These are phyloP conservation scores for Neurospora cerealis DNA, from an alignment of 495 filamentous ascomycete species.

Conservation along the genomic window DNA sequence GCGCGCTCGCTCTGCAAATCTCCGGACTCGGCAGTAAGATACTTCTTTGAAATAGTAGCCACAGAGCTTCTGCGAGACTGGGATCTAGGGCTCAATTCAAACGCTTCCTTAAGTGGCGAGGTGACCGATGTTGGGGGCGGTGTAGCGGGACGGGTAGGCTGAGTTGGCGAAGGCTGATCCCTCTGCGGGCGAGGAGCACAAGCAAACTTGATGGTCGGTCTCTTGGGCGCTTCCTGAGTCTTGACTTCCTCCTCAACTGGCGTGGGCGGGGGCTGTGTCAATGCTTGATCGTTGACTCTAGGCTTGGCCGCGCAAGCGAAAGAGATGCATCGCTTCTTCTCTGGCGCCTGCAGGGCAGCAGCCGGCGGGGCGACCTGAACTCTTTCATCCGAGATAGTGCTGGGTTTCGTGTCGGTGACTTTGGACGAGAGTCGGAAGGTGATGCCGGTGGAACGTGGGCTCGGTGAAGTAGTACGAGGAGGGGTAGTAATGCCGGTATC, in stretches of 20 bases:
- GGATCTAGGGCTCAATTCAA: constrained; percentile 15
- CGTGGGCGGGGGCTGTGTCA: constrained; percentile 17
- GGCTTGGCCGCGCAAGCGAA: constrained; percentile 68
- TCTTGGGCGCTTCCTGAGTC: constrained; percentile 27
- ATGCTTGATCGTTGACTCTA: constrained; percentile 17
- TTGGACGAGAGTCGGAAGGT: constrained; percentile 11
- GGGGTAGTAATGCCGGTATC: constrained; percentile 89
- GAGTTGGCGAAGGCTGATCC: constrained; percentile 5
- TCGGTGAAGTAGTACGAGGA: constrained; percentile 76
- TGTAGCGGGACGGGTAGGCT: constrained; percentile 9
- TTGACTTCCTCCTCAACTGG: constrained; percentile 12
- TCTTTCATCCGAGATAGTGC: background rate
- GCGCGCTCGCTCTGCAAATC: constrained; percentile 58
- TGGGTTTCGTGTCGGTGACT: background rate
- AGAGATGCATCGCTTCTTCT: constrained; percentile 73
- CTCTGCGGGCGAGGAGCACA: constrained; percentile 20
- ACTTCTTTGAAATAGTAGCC: constrained; percentile 27
- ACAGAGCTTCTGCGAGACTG: constrained; percentile 33
- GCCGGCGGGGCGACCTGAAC: constrained; percentile 6
- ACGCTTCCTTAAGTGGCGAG: constrained; percentile 6
- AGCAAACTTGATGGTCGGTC: constrained; percentile 42
- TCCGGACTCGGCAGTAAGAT: constrained; percentile 36
- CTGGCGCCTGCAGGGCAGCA: constrained; percentile 21
- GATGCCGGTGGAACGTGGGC: constrained; percentile 55
- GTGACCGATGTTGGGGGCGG: constrained; percentile 4